Evolutionary conservation across 2,329 filamentous ascomycete genomes (phyloP).

Genomic region (Bisporella sp.): DNA sequence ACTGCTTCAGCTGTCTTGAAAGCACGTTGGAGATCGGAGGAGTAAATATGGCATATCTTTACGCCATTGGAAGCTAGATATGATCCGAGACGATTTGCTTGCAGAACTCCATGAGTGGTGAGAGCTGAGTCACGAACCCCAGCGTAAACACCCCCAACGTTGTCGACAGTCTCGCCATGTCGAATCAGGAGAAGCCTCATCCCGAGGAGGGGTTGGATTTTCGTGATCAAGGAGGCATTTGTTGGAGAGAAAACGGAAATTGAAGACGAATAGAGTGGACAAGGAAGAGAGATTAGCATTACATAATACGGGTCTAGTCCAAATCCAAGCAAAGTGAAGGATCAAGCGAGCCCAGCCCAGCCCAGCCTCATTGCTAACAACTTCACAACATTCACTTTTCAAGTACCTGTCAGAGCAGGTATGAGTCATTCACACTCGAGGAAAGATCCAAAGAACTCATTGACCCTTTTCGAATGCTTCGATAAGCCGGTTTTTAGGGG

Average conservation of each 20-base stretch:
- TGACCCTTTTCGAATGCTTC: too few relatives aligned
- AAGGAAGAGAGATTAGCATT: too few relatives aligned
- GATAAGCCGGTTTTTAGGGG: too few relatives aligned
- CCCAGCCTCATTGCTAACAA: too few relatives aligned
- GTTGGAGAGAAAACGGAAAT: neutral
- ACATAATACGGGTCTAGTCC: too few relatives aligned
- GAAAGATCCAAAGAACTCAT: too few relatives aligned
- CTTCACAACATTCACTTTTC: too few relatives aligned
- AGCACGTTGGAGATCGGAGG: slow-evolving; percentile 72
- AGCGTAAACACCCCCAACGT: slow-evolving; percentile 73
- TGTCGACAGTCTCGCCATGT: slow-evolving; percentile 87
- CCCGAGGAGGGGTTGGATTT: slow-evolving; percentile 6
- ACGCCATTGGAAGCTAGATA: slow-evolving; percentile 58
- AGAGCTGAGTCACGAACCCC: slow-evolving; percentile 74
- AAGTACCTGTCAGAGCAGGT: too few relatives aligned
- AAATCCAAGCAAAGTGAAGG: too few relatives aligned
- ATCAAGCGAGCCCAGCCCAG: too few relatives aligned
- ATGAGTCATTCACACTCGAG: too few relatives aligned
- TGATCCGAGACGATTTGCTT: slow-evolving; percentile 64
- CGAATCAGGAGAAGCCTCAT: slow-evolving; percentile 72
- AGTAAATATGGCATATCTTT: slow-evolving; percentile 63
- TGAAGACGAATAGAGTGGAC: neutral
- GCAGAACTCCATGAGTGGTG: slow-evolving; percentile 74
- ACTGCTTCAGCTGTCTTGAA: slow-evolving; percentile 64
- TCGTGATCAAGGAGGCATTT: neutral